phyloP scores from a whole-genome alignment of 2,329 filamentous ascomycete genomes.

The Teratosphaeria destructans region DNA sequence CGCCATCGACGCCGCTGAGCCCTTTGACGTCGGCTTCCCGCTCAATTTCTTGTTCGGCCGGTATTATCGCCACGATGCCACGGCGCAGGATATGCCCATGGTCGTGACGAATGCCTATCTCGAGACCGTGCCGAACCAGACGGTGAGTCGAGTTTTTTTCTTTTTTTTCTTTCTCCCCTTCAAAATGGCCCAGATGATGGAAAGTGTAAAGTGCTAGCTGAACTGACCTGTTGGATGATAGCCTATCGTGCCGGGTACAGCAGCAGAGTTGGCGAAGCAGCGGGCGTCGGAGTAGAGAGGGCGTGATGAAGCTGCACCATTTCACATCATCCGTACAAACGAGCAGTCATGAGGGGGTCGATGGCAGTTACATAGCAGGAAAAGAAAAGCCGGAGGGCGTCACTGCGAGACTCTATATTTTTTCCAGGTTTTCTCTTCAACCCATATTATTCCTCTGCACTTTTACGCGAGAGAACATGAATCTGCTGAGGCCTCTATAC shows the following conservation, averaged over 20 bases:
- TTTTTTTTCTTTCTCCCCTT: no score
- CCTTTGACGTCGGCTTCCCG: constrained; percentile 55
- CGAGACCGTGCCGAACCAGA: neutral
- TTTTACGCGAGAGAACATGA: no score
- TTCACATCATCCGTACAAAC: neutral
- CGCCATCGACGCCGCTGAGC: constrained; percentile 48
- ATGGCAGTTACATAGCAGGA: no score
- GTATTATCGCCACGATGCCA: neutral
- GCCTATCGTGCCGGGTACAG: neutral
- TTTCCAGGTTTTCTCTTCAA: no score
- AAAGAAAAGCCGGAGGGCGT: no score
- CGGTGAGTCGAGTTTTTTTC: neutral
- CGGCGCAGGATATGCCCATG: constrained; percentile 1
- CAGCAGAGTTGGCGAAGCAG: neutral
- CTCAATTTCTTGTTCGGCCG: constrained; percentile 4
- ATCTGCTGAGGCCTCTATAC: no score
- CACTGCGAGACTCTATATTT: no score
- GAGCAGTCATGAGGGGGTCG: no score
- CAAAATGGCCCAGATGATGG: neutral
- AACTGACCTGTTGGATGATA: neutral
- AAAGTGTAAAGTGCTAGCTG: neutral
- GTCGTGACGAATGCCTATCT: neutral
- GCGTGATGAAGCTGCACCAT: neutral
- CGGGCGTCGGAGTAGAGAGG: neutral
- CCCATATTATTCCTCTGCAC: no score